phyloP scores from a whole-genome alignment of 2,329 filamentous ascomycete species.

The Tolypocladium endophyticum region DNA sequence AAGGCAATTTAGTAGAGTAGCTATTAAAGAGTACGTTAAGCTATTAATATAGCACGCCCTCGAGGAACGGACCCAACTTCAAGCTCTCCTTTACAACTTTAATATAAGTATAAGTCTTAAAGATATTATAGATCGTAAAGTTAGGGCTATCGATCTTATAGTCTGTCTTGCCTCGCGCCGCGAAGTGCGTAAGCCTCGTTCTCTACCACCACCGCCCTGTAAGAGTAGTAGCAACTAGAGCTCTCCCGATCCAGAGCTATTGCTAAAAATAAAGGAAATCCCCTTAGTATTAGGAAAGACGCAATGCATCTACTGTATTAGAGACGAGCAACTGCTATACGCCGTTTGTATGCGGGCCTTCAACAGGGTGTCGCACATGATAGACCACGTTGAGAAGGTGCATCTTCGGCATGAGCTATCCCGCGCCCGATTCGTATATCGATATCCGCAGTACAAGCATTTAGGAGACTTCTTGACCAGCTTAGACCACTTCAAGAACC shows the following conservation, averaged over 20 bases:
- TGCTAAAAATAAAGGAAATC: constrained; percentile 1
- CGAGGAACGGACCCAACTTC: not conserved
- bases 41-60: not conserved
- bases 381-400: constrained; percentile 5
- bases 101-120: not conserved
- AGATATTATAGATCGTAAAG: not conserved
- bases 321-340: constrained; percentile 3
- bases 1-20: not conserved
- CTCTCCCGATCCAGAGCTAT: not conserved
- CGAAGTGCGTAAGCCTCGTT: constrained; percentile 2
- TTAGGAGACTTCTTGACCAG: not conserved
- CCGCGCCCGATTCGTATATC: too few species aligned
- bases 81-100: not conserved
- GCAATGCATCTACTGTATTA: constrained; percentile 5
- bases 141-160: constrained; percentile 2
- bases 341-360: constrained; percentile 1
- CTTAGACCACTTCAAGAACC: not conserved
- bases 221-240: not conserved
- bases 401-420: not conserved
- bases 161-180: constrained; percentile 3
- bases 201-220: not conserved
- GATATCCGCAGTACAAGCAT: not conserved
- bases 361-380: constrained; percentile 4
- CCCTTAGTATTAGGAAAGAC: constrained; percentile 2
- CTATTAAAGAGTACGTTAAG: not conserved